A percentile compares a stretch with the other conserved stretches of the same genome.
Evolutionary conservation across 495 filamentous ascomycete genomes (phyloP).

Genomic region (Penicillium verhagenii): DNA sequence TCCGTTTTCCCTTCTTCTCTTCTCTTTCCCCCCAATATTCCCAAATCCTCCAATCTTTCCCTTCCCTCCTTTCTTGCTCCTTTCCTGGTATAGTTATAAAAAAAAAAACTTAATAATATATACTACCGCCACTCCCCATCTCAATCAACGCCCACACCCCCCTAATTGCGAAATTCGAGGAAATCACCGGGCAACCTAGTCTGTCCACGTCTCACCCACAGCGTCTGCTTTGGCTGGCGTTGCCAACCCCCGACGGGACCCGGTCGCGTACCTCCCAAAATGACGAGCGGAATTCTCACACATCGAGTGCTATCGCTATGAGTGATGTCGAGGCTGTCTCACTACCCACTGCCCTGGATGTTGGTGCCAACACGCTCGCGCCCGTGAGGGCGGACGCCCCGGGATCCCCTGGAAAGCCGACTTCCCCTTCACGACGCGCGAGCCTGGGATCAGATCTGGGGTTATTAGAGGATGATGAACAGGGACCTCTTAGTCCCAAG

Average conservation of each 20-base stretch:
- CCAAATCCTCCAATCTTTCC: slow-evolving; percentile 11
- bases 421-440: slow-evolving; percentile 18
- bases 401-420: slow-evolving; percentile 19
- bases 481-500: slow-evolving; percentile 41
- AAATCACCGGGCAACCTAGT: slow-evolving; percentile 1
- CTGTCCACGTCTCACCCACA: slow-evolving; percentile 18
- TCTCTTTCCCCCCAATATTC: slow-evolving; percentile 1
- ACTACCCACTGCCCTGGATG: slow-evolving; percentile 45
- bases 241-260: slow-evolving; percentile 30
- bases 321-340: slow-evolving; percentile 50
- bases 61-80: slow-evolving; percentile 14
- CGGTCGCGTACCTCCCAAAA: slow-evolving; percentile 47
- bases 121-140: background rate
- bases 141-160: background rate
- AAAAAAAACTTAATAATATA: slow-evolving; percentile 10
- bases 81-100: slow-evolving; percentile 6
- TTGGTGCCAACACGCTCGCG: slow-evolving; percentile 37
- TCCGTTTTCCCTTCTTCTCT: slow-evolving; percentile 17
- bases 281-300: slow-evolving; percentile 47
- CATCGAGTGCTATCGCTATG: slow-evolving; percentile 51
- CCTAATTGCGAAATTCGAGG: background rate
- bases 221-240: slow-evolving; percentile 44
- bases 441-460: slow-evolving; percentile 24
- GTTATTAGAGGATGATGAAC: slow-evolving; percentile 28
- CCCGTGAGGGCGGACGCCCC: slow-evolving; percentile 33